Conservation (phyloP, 768 basidiomycete genomes). For the Vararia minispora region DNA sequence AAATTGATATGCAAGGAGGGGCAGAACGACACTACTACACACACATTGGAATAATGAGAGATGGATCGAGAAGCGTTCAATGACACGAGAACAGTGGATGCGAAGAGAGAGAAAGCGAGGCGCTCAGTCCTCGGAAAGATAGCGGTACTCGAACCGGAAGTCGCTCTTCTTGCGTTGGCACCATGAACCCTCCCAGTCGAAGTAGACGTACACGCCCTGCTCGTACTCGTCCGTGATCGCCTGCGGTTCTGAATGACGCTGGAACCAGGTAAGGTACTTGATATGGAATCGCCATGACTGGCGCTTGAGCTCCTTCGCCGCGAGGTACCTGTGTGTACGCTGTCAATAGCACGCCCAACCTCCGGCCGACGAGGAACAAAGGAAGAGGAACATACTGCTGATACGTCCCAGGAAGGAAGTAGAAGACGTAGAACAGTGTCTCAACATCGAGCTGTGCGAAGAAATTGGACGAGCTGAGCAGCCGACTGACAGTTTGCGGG, state of each 20-base stretch:
- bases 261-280: constrained; percentile 99
- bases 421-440: constrained; percentile 97
- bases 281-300: constrained; percentile 99
- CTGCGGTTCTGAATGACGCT: constrained; percentile 93
- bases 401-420: constrained; percentile 95
- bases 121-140: constrained; percentile 77
- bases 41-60: background rate
- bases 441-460: constrained; percentile 92
- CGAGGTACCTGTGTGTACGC: constrained; percentile 56
- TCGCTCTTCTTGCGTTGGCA: constrained; percentile 97
- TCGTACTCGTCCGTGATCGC: constrained; percentile 99
- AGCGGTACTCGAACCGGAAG: constrained; percentile 94
- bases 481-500: constrained; percentile 76
- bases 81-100: background rate
- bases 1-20: too few species aligned
- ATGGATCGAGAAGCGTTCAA: background rate
- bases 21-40: too few species aligned
- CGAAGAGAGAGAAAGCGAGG: background rate
- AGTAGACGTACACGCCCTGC: constrained; percentile 98
- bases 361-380: background rate
- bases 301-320: constrained; percentile 92
- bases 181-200: constrained; percentile 99
- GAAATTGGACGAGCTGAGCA: constrained; percentile 72
- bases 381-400: constrained; percentile 61
- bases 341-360: constrained; percentile 3